Percentiles rank a stretch among this genome's conserved stretches.
phyloP scores from a whole-genome alignment of 805 yeast species.

The Sugiyamaella marilandica region DNA sequence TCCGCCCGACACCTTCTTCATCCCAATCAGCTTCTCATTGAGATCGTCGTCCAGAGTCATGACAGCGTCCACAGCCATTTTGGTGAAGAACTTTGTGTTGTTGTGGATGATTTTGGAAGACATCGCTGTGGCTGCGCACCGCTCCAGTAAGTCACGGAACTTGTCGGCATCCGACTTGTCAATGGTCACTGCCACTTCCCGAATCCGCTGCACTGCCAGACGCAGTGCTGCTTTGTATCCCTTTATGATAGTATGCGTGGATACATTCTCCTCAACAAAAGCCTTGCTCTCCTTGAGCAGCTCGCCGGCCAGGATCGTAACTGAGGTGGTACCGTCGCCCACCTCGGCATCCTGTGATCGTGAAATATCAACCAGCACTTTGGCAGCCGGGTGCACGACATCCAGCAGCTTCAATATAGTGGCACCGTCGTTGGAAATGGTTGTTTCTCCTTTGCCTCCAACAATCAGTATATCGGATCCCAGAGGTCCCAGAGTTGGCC shows the following conservation, averaged over 20 bases:
- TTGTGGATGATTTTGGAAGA: conserved; percentile 86
- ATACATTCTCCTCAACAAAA: conserved; percentile 94
- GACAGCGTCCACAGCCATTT: conserved; percentile 96
- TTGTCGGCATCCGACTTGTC: conserved; percentile 49
- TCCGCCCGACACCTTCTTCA: conserved; percentile 94
- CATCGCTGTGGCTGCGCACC: conserved; percentile 98
- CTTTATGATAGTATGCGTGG: conserved; percentile 81
- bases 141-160: conserved; percentile 71
- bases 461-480: conserved; percentile 95
- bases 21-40: conserved; percentile 87
- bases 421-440: conserved; percentile 98
- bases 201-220: conserved; percentile 67
- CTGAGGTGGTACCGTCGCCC: conserved; percentile 98
- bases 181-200: conserved; percentile 71
- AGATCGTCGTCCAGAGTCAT: conserved; percentile 80
- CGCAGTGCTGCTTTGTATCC: conserved; percentile 82
- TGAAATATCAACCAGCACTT: conserved; percentile 87
- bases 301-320: conserved; percentile 87
- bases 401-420: conserved; percentile 88
- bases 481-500: conserved; percentile 93
- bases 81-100: conserved; percentile 84
- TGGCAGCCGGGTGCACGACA: conserved; percentile 98
- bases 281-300: conserved; percentile 81
- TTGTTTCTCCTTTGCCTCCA: conserved; percentile 74
- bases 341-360: conserved; percentile 98